A percentile compares a stretch with the other conserved stretches of the same genome.
Conservation (phyloP, 2,329 filamentous ascomycete species). For the Fusarium nodosum region DNA sequence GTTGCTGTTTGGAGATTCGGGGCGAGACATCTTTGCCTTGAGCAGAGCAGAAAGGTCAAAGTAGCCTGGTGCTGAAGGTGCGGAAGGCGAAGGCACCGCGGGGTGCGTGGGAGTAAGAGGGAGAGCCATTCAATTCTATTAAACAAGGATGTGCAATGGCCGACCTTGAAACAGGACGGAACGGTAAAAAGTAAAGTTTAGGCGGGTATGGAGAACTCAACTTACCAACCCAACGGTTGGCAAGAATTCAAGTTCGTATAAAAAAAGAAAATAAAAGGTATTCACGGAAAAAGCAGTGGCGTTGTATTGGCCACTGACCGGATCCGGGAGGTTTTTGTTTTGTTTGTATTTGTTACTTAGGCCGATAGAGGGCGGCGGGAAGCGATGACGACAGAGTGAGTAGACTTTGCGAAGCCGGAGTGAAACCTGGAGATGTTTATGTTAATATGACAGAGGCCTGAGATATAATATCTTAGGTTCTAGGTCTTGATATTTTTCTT, state of each 20-base stretch:
- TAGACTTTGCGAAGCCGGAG: conserved; percentile 23
- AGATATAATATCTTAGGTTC: conserved; percentile 31
- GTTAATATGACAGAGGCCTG: conserved; percentile 5
- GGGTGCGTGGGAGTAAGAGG: conserved; percentile 52
- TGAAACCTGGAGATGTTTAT: conserved; percentile 10
- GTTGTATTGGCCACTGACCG: conserved; percentile 43
- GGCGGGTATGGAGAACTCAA: conserved; percentile 22
- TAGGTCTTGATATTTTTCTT: background rate
- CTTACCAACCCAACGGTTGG: conserved; percentile 44
- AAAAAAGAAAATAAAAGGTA: conserved; percentile 13
- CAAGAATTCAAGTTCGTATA: conserved; percentile 28
- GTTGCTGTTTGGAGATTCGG: conserved; percentile 54
- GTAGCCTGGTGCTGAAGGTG: conserved; percentile 35
- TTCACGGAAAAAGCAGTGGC: conserved; percentile 37
- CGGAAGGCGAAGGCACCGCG: conserved; percentile 49
- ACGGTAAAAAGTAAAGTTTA: conserved; percentile 14
- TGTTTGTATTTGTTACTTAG: conserved; percentile 24
- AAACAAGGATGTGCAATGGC: conserved; percentile 35
- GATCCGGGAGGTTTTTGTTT: conserved; percentile 37
- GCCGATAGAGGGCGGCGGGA: conserved; percentile 33
- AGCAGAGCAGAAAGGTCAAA: conserved; percentile 54
- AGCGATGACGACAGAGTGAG: conserved; percentile 40
- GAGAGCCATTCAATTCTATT: conserved; percentile 52
- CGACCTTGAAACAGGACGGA: conserved; percentile 40
- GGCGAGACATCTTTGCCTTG: conserved; percentile 57